A percentile compares a stretch with the other conserved stretches of the same genome.
phyloP scores from a whole-genome alignment of 305 asterid genomes.

The Fraxinus nigra region DNA sequence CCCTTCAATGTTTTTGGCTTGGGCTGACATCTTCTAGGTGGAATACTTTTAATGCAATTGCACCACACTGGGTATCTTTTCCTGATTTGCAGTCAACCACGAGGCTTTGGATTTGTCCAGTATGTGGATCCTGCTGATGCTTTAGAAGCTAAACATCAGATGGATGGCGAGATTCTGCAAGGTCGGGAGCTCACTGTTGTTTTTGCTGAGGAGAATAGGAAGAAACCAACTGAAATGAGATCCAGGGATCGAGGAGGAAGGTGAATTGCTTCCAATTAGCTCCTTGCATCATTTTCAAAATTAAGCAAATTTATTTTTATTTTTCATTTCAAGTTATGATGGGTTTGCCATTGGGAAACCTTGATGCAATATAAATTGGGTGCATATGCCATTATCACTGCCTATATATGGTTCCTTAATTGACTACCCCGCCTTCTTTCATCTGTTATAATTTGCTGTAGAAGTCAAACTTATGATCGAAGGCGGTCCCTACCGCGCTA shows the following conservation, averaged over 20 bases:
- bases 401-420: background rate
- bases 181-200: constrained; percentile 95
- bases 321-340: background rate
- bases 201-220: constrained; percentile 94
- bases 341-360: background rate
- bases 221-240: constrained; percentile 91
- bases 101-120: constrained; percentile 96
- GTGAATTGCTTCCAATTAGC: constrained; percentile 20
- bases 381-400: background rate
- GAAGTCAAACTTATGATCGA: constrained; percentile 66
- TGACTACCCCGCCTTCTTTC: background rate
- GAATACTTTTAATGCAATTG: background rate
- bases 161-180: constrained; percentile 78
- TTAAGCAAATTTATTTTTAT: background rate
- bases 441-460: constrained; percentile 6
- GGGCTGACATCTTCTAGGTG: background rate
- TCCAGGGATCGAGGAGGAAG: constrained; percentile 72
- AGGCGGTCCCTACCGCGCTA: constrained; percentile 74
- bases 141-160: constrained; percentile 85
- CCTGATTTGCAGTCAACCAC: constrained; percentile 54
- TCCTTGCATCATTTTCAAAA: background rate
- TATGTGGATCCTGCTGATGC: constrained; percentile 93
- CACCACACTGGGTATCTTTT: constrained; percentile 5
- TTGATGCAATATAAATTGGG: background rate
- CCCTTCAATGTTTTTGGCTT: background rate